A percentile compares a stretch with the other conserved stretches of the same genome.
phyloP scores from a whole-genome alignment of 495 filamentous ascomycete species.

The Chaetomium cochliodes region DNA sequence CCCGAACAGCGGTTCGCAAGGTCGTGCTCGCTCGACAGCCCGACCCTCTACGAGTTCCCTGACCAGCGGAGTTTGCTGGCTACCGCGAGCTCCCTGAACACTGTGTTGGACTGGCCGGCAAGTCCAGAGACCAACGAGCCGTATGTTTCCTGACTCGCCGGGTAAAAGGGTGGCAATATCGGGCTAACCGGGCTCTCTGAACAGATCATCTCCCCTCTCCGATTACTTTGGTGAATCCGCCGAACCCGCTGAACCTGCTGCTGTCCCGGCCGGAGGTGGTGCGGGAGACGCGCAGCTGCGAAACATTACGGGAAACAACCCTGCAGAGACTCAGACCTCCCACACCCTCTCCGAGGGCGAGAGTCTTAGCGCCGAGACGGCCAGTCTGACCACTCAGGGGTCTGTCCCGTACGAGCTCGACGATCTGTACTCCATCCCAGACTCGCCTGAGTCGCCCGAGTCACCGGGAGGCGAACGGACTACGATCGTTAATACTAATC shows the following conservation, averaged over 20 bases:
- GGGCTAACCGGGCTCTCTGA: constrained; percentile 28
- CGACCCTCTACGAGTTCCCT: constrained; percentile 57
- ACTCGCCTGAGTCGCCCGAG: constrained; percentile 29
- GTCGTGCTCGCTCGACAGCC: constrained; percentile 54
- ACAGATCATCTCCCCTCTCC: constrained; percentile 34
- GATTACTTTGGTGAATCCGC: constrained; percentile 20
- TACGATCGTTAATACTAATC: constrained; percentile 37
- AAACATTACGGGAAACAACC: constrained; percentile 38
- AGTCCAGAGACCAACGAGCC: constrained; percentile 27
- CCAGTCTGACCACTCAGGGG: constrained; percentile 36
- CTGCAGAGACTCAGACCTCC: constrained; percentile 42
- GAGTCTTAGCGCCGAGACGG: constrained; percentile 41
- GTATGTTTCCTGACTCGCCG: constrained; percentile 30
- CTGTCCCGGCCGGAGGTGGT: background rate
- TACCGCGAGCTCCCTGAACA: constrained; percentile 22
- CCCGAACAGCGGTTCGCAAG: constrained; percentile 52
- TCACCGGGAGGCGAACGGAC: constrained; percentile 23
- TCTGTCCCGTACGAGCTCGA: constrained; percentile 33
- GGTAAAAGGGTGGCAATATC: constrained; percentile 31
- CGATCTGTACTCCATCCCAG: constrained; percentile 32
- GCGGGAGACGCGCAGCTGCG: constrained; percentile 38
- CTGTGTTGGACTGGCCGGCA: constrained; percentile 21
- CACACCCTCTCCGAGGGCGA: constrained; percentile 35
- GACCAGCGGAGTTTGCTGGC: constrained; percentile 26
- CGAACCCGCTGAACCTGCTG: constrained; percentile 24